Base-by-base conservation (phyloP, 2,329 filamentous ascomycete species). In the Talaromyces sp. region DNA sequence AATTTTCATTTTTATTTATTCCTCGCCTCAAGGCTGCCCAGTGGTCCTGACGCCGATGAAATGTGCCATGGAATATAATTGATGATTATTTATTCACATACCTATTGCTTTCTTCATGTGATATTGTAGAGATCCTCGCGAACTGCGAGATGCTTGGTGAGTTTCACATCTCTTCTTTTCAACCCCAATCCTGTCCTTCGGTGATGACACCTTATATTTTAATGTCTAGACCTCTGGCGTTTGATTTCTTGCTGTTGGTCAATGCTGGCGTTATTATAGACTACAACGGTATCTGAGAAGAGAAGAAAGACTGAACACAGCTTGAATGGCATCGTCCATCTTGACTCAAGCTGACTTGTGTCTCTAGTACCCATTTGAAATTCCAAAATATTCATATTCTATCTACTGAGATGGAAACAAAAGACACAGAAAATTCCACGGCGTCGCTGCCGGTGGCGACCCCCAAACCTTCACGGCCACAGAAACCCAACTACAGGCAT, bases 251-350 rank as follows among this genome's bases (percentile, higher is more conserved):
- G 77, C 77, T 73, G 70, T 74, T 72, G 75, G 75, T 75, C 79
- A 65, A 75, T 81, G 79, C 73, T 74, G 71, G 74, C 70, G 82
- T 80, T 80, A 82, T 85, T 87, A 88, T 75, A 89, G 90, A 94
- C 90, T 94, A 94, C 90, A 93, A 94, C 90, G 90, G 90, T 94
- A 94, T 94, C 90, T 94, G 90, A 94, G 84, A 83, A 80, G 80
- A 62, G 59, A 52, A 46, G n/a, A 24, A 43, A 21, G 11, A 24
- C 17, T 4, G 4, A 11, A 46, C 43, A 46, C 19, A 24, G 11
- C 4, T 46, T 24, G 43, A 19, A 21, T 14, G 21, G n/a, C 43
- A 11, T 46, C 43, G 12, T 46, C 24, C 17, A 12, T 21, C 19
- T 46, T 46, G 19, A 46, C n/a, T 19, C 43, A 21, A 11, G 43